phyloP scores from a whole-genome alignment of 257 asterid species.

The Jacaranda copaia region DNA sequence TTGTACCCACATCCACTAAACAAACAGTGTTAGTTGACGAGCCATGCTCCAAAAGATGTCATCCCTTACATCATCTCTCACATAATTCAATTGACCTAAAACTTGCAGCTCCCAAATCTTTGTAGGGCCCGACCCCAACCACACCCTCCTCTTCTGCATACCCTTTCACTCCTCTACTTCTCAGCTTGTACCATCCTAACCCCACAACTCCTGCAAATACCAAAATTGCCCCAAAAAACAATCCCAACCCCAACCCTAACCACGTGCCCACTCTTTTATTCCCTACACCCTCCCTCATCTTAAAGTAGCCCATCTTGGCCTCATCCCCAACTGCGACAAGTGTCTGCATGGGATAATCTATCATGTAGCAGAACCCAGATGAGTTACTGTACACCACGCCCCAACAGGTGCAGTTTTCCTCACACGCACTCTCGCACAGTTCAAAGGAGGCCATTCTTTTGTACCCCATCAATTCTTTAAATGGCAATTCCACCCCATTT shows the following conservation, averaged over 20 bases:
- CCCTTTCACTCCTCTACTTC: constrained; percentile 62
- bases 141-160: constrained; percentile 60
- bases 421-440: constrained; percentile 70
- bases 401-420: constrained; percentile 79
- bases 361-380: constrained; percentile 89
- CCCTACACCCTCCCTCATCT: constrained; percentile 67
- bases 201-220: constrained; percentile 59
- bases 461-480: constrained; percentile 69
- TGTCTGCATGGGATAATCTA: constrained; percentile 72
- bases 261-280: constrained; percentile 50
- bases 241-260: constrained; percentile 60
- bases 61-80: constrained; percentile 73
- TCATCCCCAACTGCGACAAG: constrained; percentile 67
- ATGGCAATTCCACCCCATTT: constrained; percentile 83
- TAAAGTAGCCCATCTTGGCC: constrained; percentile 75
- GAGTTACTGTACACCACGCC: constrained; percentile 88
- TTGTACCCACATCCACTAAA: constrained; percentile 37
- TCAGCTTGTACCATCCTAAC: constrained; percentile 53
- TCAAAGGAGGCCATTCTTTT: constrained; percentile 51
- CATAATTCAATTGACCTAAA: constrained; percentile 87
- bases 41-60: constrained; percentile 45
- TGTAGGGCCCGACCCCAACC: constrained; percentile 78
- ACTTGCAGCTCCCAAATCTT: constrained; percentile 84
- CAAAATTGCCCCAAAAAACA: constrained; percentile 63
- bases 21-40: constrained; percentile 31